phyloP scores from a whole-genome alignment of 768 basidiomycete genomes.

The Podaxis sp. region DNA sequence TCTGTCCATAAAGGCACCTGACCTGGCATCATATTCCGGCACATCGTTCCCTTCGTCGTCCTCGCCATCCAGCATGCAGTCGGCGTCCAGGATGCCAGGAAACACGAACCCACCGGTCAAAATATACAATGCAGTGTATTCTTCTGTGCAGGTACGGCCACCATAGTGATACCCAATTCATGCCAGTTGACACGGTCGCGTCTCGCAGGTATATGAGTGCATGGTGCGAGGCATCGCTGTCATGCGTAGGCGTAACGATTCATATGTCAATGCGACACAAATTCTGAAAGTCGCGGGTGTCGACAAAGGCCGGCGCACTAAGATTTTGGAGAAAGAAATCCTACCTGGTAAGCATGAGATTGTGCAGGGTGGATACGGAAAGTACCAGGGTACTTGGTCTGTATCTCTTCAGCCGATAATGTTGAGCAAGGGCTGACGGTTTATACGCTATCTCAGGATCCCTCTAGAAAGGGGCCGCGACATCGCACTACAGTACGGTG shows the following conservation, averaged over 20 bases:
- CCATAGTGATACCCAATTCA: conserved; percentile 12
- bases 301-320: conserved; percentile 93
- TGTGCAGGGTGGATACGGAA: conserved; percentile 98
- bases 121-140: conserved; percentile 93
- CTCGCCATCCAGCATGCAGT: conserved; percentile 40
- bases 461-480: conserved; percentile 93
- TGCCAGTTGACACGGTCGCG: conserved; percentile 35
- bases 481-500: conserved; percentile 89
- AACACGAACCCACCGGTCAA: conserved; percentile 61
- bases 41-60: conserved; percentile 27
- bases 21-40: conserved; percentile 27
- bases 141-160: conserved; percentile 72
- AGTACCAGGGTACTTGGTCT: conserved; percentile 99
- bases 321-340: conserved; percentile 97
- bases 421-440: conserved; percentile 18
- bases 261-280: conserved; percentile 97
- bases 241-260: conserved; percentile 93
- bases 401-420: conserved; percentile 21
- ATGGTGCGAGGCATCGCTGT: conserved; percentile 99
- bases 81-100: conserved; percentile 40
- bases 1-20: conserved; percentile 29
- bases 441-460: conserved; percentile 58
- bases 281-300: conserved; percentile 98
- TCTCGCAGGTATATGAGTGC: conserved; percentile 86
- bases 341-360: conserved; percentile 95